Conservation (phyloP, 1,284 basidiomycete genomes). For the Ustilago vetiveriae region DNA sequence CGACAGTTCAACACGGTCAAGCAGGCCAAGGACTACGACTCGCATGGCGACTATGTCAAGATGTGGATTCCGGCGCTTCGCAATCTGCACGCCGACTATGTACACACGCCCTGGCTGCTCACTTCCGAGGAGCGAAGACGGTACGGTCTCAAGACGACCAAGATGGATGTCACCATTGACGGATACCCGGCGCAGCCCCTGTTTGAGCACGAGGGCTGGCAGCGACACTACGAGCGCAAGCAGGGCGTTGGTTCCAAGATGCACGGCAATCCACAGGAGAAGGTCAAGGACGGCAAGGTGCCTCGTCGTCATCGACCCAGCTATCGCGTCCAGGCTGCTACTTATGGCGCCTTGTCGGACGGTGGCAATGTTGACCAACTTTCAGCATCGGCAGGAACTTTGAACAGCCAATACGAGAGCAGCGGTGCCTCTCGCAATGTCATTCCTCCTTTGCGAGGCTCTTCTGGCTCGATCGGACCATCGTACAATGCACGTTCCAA, state of each 20-base stretch:
- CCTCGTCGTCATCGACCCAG: constrained; percentile 47
- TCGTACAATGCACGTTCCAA: constrained; percentile 19
- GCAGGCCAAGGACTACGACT: constrained; percentile 72
- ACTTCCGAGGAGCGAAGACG: constrained; percentile 48
- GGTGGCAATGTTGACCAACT: constrained; percentile 27
- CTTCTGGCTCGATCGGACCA: constrained; percentile 35
- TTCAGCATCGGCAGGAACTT: constrained; percentile 32
- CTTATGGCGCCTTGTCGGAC: constrained; percentile 35
- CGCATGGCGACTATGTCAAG: constrained; percentile 70
- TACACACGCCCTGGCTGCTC: constrained; percentile 64
- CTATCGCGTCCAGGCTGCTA: constrained; percentile 25
- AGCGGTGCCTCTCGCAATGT: constrained; percentile 25
- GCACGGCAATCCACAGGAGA: constrained; percentile 62
- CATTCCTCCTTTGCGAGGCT: constrained; percentile 35
- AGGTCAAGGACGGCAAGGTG: constrained; percentile 60
- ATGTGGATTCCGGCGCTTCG: constrained; percentile 71
- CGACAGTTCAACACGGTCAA: constrained; percentile 73
- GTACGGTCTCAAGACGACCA: constrained; percentile 58
- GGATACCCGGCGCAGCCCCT: constrained; percentile 53
- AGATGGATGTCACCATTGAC: constrained; percentile 56
- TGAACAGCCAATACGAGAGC: constrained; percentile 2
- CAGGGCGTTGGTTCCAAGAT: constrained; percentile 60
- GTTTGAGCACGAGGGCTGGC: constrained; percentile 58
- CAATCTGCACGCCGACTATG: constrained; percentile 63
- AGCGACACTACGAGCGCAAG: constrained; percentile 58